Percentiles rank a stretch among this genome's conserved stretches.
These are phyloP conservation scores for Polyrhizophydium stewartii DNA, from an alignment of 371 early-diverging fungal genomes.

Conservation along the genomic window DNA sequence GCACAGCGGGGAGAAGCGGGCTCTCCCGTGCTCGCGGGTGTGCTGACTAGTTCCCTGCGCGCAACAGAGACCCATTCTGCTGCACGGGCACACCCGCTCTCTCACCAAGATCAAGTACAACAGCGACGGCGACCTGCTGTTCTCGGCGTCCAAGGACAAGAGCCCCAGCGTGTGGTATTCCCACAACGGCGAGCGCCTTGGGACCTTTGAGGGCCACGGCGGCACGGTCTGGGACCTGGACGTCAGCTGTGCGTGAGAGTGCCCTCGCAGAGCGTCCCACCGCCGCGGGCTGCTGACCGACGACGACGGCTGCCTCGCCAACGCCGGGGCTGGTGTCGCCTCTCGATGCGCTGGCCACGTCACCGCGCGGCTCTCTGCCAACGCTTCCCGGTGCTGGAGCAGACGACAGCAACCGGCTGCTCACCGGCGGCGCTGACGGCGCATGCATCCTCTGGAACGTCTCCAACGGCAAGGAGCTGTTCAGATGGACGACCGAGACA, in stretches of 20 bases:
- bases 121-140: slow-evolving; percentile 97
- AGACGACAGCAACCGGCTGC: slow-evolving; percentile 62
- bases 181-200: slow-evolving; percentile 96
- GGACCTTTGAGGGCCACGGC: slow-evolving; percentile 91
- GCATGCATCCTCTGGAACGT: slow-evolving; percentile 95
- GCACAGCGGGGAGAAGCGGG: too few species aligned
- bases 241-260: slow-evolving; percentile 76
- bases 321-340: too few species aligned
- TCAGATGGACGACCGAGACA: slow-evolving; percentile 70
- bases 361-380: neutral
- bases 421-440: slow-evolving; percentile 96
- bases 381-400: slow-evolving; percentile 17
- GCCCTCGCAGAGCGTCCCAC: too few species aligned
- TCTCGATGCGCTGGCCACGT: too few species aligned
- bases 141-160: slow-evolving; percentile 95
- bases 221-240: slow-evolving; percentile 96
- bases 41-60: too few species aligned
- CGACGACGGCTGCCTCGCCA: too few species aligned
- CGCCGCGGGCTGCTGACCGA: too few species aligned
- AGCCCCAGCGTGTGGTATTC: slow-evolving; percentile 93
- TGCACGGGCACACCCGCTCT: slow-evolving; percentile 96
- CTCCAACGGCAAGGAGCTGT: slow-evolving; percentile 84
- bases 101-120: slow-evolving; percentile 99
- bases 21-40: too few species aligned
- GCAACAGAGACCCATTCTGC: slow-evolving; percentile 76